Evolutionary conservation across 208 protist genomes (phyloP).

Genomic region (Wallacemonas sp.): DNA sequence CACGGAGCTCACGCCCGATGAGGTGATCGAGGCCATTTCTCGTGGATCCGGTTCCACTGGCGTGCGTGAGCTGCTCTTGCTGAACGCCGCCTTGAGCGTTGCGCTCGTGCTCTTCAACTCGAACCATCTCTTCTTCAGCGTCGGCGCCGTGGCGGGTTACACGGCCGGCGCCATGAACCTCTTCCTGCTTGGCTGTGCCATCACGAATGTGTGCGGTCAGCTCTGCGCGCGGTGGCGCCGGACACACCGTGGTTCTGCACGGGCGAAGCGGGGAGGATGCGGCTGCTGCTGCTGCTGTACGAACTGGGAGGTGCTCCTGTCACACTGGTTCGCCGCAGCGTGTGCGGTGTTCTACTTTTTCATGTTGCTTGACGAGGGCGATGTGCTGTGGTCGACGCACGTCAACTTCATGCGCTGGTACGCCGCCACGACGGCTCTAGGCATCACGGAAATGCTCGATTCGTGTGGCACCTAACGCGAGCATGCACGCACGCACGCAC

Average conservation of each 20-base stretch:
- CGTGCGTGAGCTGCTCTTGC: constrained; percentile 19
- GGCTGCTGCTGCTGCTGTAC: not conserved
- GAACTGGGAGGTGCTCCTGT: constrained; percentile 19
- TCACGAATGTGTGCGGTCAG: constrained; percentile 6
- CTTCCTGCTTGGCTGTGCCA: constrained; percentile 25
- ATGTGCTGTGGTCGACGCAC: constrained; percentile 45
- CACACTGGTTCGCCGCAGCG: constrained; percentile 36
- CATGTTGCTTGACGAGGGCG: constrained; percentile 56
- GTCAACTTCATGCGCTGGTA: constrained; percentile 62
- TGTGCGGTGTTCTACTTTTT: constrained; percentile 45
- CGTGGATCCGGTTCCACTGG: not conserved
- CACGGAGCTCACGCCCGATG: not conserved
- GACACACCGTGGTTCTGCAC: not conserved
- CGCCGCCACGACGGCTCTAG: constrained; percentile 30
- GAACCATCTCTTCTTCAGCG: constrained; percentile 30
- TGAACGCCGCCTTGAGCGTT: constrained; percentile 22
- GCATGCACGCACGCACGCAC: not conserved
- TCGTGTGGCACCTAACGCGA: constrained; percentile 3
- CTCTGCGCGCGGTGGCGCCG: not conserved
- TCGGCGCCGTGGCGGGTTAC: constrained; percentile 31
- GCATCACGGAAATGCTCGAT: not conserved
- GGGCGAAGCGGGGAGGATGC: no score
- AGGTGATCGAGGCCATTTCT: not conserved
- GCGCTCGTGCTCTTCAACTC: constrained; percentile 26
- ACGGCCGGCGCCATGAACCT: constrained; percentile 24